Conservation (phyloP, 1,139 yeast species). For the Suhomyces bokatorum region DNA sequence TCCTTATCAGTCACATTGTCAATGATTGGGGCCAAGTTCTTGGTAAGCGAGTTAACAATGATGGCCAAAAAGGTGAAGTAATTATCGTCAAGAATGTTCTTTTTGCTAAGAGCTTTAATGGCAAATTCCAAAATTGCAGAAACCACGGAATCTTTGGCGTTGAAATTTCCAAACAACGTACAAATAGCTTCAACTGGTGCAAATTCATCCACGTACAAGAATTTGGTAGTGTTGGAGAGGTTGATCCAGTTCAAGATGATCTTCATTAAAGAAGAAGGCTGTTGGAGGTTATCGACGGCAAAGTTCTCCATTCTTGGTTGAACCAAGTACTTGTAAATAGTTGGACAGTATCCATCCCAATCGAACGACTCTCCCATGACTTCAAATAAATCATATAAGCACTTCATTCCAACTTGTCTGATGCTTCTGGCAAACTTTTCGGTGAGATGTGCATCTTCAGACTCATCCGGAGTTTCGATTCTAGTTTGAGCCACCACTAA, state of each 20-base stretch:
- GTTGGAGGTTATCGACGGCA: constrained; percentile 76
- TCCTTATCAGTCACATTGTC: constrained; percentile 45
- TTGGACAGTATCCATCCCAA: constrained; percentile 59
- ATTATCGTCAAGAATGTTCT: constrained; percentile 42
- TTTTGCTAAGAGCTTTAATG: constrained; percentile 40
- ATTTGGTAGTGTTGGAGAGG: constrained; percentile 46
- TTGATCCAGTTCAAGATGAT: constrained; percentile 68
- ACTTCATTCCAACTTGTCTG: constrained; percentile 62
- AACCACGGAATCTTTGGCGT: constrained; percentile 70
- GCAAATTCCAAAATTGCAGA: constrained; percentile 59
- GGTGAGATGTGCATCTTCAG: constrained; percentile 25
- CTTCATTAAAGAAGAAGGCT: constrained; percentile 74
- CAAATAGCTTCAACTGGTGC: constrained; percentile 59
- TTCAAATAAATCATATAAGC: constrained; percentile 53
- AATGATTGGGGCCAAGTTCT: constrained; percentile 52
- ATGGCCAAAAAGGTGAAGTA: constrained; percentile 52
- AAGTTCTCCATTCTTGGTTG: constrained; percentile 66
- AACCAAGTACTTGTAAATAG: constrained; percentile 57
- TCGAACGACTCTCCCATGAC: constrained; percentile 46
- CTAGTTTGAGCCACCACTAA: constrained; percentile 56
- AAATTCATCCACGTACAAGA: constrained; percentile 57
- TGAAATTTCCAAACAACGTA: constrained; percentile 50
- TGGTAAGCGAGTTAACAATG: constrained; percentile 56
- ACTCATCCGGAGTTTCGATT: constrained; percentile 26
- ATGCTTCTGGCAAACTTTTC: constrained; percentile 53